Conservation (phyloP, 208 protist species). For the Herpetomonas samuelpessoai region DNA sequence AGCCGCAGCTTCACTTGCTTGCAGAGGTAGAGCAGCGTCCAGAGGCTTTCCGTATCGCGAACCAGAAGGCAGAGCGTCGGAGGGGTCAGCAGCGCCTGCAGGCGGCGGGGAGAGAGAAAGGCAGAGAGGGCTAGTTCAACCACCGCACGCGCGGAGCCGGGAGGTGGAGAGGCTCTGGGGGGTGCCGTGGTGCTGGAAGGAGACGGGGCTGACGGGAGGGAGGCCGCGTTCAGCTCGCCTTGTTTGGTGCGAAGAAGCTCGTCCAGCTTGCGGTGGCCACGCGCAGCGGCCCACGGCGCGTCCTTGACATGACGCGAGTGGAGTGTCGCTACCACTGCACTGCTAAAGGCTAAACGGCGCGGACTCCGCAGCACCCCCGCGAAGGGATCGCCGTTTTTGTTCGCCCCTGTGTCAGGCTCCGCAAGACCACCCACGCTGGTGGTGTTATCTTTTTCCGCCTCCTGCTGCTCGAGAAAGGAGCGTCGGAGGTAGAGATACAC, state of each 20-base stretch:
- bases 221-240: neutral
- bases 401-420: neutral
- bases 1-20: neutral
- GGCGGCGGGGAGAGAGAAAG: neutral
- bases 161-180: no score
- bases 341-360: neutral
- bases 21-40: conserved; percentile 6
- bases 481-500: conserved; percentile 8
- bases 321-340: neutral
- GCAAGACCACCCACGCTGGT: neutral
- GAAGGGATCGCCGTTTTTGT: no score
- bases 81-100: conserved; percentile 5
- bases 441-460: neutral
- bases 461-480: neutral
- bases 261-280: neutral
- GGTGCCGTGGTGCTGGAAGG: no score
- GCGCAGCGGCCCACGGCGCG: neutral
- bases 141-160: conserved; percentile 1
- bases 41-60: conserved; percentile 16
- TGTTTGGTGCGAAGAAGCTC: neutral
- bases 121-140: conserved; percentile 13
- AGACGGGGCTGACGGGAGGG: neutral
- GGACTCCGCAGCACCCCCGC: neutral
- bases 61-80: conserved; percentile 9
- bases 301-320: neutral